phyloP scores from a whole-genome alignment of 805 yeast genomes.

The Saturnispora kantuleensis region DNA sequence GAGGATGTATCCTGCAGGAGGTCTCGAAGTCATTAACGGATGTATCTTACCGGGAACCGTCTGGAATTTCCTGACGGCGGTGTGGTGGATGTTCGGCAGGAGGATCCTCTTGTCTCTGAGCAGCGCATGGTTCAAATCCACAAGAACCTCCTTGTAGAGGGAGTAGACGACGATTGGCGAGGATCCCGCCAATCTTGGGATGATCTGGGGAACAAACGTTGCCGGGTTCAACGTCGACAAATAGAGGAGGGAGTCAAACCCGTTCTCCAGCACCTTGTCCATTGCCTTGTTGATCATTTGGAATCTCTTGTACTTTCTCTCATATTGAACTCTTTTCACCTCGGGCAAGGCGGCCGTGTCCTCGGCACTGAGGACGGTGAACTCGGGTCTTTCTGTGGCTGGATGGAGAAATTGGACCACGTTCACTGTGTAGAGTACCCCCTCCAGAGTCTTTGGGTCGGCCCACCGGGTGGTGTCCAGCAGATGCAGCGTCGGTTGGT shows the following conservation, averaged over 20 bases:
- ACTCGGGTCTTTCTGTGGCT: slow-evolving; percentile 40
- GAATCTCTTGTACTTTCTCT: slow-evolving; percentile 52
- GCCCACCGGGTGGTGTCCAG: slow-evolving; percentile 58
- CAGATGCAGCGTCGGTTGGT: slow-evolving; percentile 75
- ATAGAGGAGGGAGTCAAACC: slow-evolving; percentile 67
- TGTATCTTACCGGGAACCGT: slow-evolving; percentile 91
- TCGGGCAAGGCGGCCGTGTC: slow-evolving; percentile 48
- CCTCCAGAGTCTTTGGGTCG: slow-evolving; percentile 27
- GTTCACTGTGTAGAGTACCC: slow-evolving; percentile 43
- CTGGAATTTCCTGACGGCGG: slow-evolving; percentile 79
- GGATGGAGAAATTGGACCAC: slow-evolving; percentile 80
- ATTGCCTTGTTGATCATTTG: slow-evolving; percentile 39
- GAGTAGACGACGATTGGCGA: slow-evolving; percentile 77
- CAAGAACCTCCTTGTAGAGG: slow-evolving; percentile 69
- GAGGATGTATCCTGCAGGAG: slow-evolving; percentile 84
- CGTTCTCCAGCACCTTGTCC: slow-evolving; percentile 37
- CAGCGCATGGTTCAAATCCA: slow-evolving; percentile 64
- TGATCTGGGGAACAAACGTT: slow-evolving; percentile 48
- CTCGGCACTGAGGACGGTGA: slow-evolving; percentile 37
- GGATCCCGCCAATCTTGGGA: slow-evolving; percentile 70
- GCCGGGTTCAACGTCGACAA: slow-evolving; percentile 67
- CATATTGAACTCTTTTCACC: slow-evolving; percentile 54
- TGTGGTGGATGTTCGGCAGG: slow-evolving; percentile 76
- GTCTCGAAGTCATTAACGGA: slow-evolving; percentile 88
- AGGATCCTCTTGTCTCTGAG: slow-evolving; percentile 58